Percentiles rank a stretch among this genome's conserved stretches.
Conservation (phyloP, 371 early-diverging fungal genomes). For the Conidiobolus incongruus region DNA sequence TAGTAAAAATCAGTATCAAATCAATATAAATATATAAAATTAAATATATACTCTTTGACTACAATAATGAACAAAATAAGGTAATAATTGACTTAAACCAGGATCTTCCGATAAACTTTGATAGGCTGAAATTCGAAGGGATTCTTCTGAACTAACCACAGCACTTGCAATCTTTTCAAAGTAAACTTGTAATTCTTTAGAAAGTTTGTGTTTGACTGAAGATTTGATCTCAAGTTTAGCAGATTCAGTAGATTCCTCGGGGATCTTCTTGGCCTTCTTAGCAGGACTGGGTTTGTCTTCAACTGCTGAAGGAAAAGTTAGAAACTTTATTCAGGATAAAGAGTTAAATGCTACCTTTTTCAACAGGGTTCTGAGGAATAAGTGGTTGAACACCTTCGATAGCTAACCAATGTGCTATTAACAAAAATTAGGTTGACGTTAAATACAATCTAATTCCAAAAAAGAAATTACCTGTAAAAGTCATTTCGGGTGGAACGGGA, state of each 20-base stretch:
- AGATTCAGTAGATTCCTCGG: slow-evolving; percentile 9
- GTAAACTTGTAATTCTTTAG: slow-evolving; percentile 91
- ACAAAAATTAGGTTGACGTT: background rate
- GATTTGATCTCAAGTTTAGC: slow-evolving; percentile 48
- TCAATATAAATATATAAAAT: slow-evolving; percentile 34
- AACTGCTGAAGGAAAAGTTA: background rate
- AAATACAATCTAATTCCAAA: background rate
- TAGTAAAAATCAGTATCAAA: slow-evolving; percentile 6
- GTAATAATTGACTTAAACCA: slow-evolving; percentile 93
- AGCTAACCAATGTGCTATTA: slow-evolving; percentile 87
- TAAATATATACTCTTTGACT: no score
- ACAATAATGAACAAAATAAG: slow-evolving; percentile 93
- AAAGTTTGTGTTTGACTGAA: slow-evolving; percentile 77
- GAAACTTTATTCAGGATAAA: background rate
- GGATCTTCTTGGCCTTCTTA: background rate
- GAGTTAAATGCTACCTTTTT: slow-evolving; percentile 18
- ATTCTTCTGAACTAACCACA: slow-evolving; percentile 49
- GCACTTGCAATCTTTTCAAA: slow-evolving; percentile 87
- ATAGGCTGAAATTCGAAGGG: slow-evolving; percentile 49
- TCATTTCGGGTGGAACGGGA: slow-evolving; percentile 73
- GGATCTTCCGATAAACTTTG: slow-evolving; percentile 78
- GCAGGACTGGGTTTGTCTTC: background rate
- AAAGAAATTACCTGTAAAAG: slow-evolving; percentile 44
- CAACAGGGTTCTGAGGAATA: slow-evolving; percentile 91
- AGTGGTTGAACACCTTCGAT: slow-evolving; percentile 99